Evolutionary conservation across 192 early-diverging fungal species (phyloP).

Genomic region (Coemansia erecta): DNA sequence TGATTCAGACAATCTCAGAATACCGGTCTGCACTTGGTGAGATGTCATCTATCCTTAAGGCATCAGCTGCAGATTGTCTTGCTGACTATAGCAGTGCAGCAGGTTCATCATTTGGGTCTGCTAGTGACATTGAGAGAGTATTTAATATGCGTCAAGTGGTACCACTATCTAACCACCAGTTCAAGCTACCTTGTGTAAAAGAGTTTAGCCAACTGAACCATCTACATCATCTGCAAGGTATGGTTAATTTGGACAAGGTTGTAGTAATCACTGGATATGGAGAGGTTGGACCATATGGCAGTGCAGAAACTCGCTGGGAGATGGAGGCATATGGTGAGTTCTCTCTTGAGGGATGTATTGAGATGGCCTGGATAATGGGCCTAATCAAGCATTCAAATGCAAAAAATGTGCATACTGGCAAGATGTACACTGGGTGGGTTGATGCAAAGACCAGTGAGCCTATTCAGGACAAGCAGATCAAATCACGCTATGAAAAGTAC

Average conservation of each 20-base stretch:
- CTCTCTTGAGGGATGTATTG: constrained; percentile 69
- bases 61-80: constrained; percentile 2
- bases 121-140: constrained; percentile 19
- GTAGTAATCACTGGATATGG: constrained; percentile 91
- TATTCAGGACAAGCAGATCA: constrained; percentile 81
- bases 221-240: constrained; percentile 63
- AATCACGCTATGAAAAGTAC: constrained; percentile 86
- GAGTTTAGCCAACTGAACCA: constrained; percentile 61
- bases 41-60: constrained; percentile 7
- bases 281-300: constrained; percentile 92
- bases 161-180: constrained; percentile 88
- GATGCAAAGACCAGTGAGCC: constrained; percentile 83
- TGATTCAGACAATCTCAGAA: neutral
- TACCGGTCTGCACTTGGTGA: constrained; percentile 13
- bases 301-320: constrained; percentile 93
- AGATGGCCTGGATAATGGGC: constrained; percentile 98
- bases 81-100: constrained; percentile 18
- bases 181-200: constrained; percentile 74
- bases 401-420: constrained; percentile 63
- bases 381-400: constrained; percentile 88
- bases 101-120: neutral
- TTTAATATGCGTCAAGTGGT: constrained; percentile 33
- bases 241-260: constrained; percentile 87
- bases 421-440: constrained; percentile 86
- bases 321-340: constrained; percentile 83